Conservation (phyloP, 768 basidiomycete species). For the Podaxis sp. region DNA sequence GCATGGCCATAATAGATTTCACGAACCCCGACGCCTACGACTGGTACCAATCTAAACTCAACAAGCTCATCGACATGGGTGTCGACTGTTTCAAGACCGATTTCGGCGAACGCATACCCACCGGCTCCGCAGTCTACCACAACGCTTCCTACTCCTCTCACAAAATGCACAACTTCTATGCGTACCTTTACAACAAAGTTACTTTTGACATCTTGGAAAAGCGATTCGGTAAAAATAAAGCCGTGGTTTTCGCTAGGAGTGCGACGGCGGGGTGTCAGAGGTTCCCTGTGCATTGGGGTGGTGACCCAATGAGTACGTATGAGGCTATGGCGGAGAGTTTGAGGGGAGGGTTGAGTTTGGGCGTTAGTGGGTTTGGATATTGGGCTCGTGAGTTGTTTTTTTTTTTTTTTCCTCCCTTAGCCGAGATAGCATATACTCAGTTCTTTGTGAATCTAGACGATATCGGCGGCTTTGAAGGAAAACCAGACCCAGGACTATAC, state of each 20-base stretch:
- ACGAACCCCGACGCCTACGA: slow-evolving; percentile 41
- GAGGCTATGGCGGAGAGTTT: slow-evolving; percentile 51
- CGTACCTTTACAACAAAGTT: slow-evolving; percentile 40
- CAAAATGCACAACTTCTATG: slow-evolving; percentile 29
- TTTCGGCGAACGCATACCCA: slow-evolving; percentile 35
- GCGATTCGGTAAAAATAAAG: slow-evolving; percentile 36
- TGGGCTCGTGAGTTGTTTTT: slow-evolving; percentile 32
- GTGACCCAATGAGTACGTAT: slow-evolving; percentile 46
- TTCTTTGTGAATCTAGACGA: slow-evolving; percentile 29
- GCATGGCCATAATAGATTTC: slow-evolving; percentile 44
- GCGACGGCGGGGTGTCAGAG: slow-evolving; percentile 47
- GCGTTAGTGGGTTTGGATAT: slow-evolving; percentile 43
- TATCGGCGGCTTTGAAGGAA: slow-evolving; percentile 40
- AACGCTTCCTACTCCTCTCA: slow-evolving; percentile 25
- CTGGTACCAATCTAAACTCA: slow-evolving; percentile 44
- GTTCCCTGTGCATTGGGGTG: slow-evolving; percentile 42
- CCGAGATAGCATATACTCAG: neutral
- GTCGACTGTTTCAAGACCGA: slow-evolving; percentile 43
- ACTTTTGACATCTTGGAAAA: slow-evolving; percentile 41
- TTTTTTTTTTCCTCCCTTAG: neutral
- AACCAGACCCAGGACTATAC: slow-evolving; percentile 38
- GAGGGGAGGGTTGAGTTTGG: slow-evolving; percentile 42
- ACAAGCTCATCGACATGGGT: slow-evolving; percentile 38
- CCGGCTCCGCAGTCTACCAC: slow-evolving; percentile 36
- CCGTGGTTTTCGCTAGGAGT: slow-evolving; percentile 46